Evolutionary conservation across 1,139 yeast genomes (phyloP).

Genomic region (Geotrichum europaeum): DNA sequence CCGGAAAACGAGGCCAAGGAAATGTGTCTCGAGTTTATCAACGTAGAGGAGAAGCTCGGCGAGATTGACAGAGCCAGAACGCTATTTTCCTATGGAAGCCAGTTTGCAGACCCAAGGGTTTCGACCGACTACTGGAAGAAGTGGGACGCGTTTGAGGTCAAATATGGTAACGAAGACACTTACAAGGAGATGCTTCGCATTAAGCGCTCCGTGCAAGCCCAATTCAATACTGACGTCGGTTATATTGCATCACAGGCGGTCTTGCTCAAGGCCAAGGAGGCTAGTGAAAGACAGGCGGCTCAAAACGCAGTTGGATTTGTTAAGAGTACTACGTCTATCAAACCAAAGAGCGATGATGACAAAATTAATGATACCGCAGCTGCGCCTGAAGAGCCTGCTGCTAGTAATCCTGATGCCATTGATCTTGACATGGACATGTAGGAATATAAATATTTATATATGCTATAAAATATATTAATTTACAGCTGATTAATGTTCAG

Average conservation of each 20-base stretch:
- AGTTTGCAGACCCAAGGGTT: constrained; percentile 41
- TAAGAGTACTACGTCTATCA: constrained; percentile 28
- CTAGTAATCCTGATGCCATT: constrained; percentile 58
- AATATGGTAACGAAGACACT: constrained; percentile 61
- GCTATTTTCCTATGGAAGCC: constrained; percentile 46
- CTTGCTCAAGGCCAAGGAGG: constrained; percentile 19
- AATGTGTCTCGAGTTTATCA: constrained; percentile 40
- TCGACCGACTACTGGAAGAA: constrained; percentile 45
- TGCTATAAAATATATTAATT: not conserved
- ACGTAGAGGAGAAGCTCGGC: constrained; percentile 44
- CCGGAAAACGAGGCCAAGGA: constrained; percentile 35
- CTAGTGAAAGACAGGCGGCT: constrained; percentile 13
- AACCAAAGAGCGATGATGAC: constrained; percentile 13
- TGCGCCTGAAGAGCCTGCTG: constrained; percentile 18
- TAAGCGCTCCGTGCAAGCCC: constrained; percentile 49
- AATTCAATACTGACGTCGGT: constrained; percentile 37
- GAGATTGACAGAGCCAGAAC: constrained; percentile 58
- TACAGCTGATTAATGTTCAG: constrained; percentile 20
- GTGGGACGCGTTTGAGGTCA: constrained; percentile 73
- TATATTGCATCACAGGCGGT: constrained; percentile 29
- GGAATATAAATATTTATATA: not conserved
- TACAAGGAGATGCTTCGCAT: constrained; percentile 69
- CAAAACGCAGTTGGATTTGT: constrained; percentile 47
- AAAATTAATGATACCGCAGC: constrained; percentile 9
- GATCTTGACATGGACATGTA: constrained; percentile 52